Conservation (phyloP, 73 alveolate genomes). For the Loxodes magnus region DNA sequence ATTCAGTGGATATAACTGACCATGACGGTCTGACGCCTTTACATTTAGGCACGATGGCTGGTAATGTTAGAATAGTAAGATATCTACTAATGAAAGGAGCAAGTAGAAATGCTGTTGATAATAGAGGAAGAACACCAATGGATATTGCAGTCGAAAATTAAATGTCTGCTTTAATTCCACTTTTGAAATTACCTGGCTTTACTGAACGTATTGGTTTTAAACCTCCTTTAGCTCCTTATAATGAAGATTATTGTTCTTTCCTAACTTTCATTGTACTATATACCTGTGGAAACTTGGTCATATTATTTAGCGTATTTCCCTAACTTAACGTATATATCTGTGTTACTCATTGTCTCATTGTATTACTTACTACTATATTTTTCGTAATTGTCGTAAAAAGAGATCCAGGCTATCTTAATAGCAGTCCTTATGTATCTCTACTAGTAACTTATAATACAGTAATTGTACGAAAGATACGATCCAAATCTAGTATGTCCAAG, state of each 20-base stretch:
- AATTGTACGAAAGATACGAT: conserved; percentile 5
- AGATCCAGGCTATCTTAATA: conserved; percentile 31
- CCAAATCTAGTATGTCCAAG: conserved; percentile 25
- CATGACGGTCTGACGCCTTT: conserved; percentile 40
- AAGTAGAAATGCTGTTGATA: conserved; percentile 32
- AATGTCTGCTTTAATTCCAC: neutral
- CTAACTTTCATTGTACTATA: neutral
- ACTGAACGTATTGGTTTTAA: neutral
- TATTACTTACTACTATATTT: neutral
- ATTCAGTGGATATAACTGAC: conserved; percentile 5
- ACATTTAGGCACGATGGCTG: conserved; percentile 47
- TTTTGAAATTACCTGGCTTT: neutral
- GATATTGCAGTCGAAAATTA: conserved; percentile 32
- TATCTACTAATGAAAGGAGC: conserved; percentile 60
- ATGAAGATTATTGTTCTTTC: neutral
- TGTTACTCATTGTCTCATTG: conserved; percentile 15
- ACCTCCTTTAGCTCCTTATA: conserved; percentile 2
- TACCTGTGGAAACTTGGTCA: neutral
- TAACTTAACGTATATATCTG: conserved; percentile 14
- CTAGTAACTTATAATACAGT: too few species aligned
- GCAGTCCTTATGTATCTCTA: neutral
- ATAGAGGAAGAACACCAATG: conserved; percentile 31
- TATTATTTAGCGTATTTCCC: neutral
- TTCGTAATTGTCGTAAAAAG: conserved; percentile 16
- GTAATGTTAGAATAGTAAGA: conserved; percentile 43